Conservation (phyloP, 768 basidiomycete genomes). For the Paxillus ammoniavirescens region DNA sequence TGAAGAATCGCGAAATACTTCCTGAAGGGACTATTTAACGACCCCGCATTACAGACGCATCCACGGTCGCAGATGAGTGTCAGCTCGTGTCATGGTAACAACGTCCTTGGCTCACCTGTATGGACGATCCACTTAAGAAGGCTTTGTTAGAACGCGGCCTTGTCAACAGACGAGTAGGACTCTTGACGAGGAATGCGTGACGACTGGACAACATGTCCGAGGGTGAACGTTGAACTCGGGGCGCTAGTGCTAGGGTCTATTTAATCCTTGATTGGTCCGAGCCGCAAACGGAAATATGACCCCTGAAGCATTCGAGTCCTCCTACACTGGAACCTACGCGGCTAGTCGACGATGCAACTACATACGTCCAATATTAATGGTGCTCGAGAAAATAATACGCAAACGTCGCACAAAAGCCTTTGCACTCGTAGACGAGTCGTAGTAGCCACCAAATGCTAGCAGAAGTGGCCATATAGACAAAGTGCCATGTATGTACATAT, state of each 20-base stretch:
- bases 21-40: slow-evolving; percentile 52
- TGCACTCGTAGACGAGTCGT: too few species aligned
- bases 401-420: too few species aligned
- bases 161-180: slow-evolving; percentile 1
- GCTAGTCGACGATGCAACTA: too few species aligned
- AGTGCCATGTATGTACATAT: too few species aligned
- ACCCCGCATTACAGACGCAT: not conserved
- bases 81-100: not conserved
- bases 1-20: slow-evolving; percentile 58
- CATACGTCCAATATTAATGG: too few species aligned
- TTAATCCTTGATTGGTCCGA: not conserved
- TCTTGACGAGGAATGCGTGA: not conserved
- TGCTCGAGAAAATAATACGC: too few species aligned
- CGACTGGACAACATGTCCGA: slow-evolving; percentile 7
- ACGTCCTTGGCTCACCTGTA: slow-evolving; percentile 19
- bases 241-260: too few species aligned
- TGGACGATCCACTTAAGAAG: slow-evolving; percentile 22
- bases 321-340: too few species aligned
- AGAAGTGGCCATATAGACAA: too few species aligned
- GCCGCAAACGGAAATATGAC: not conserved
- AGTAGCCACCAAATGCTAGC: too few species aligned
- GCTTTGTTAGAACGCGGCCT: not conserved
- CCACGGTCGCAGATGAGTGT: not conserved
- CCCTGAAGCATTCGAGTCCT: not conserved
- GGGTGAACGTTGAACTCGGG: too few species aligned